Evolutionary conservation across 306 rosid genomes (phyloP), one percentile per base, ranked within the genome.

Genomic region (Vachellia pachyceras): DNA sequence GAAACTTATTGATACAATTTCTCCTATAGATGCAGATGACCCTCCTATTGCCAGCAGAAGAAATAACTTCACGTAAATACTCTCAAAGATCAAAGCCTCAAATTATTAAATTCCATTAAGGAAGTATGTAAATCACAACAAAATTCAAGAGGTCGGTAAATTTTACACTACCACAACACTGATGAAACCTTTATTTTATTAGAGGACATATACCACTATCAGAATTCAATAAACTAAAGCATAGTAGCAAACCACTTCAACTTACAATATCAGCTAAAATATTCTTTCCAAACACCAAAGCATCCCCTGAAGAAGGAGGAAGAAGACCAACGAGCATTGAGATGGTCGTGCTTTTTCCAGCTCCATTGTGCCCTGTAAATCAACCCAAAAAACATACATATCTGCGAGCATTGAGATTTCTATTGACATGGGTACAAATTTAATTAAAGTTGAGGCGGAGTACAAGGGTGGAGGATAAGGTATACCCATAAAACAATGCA

Each of bases 301-400:
- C 99, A 86, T 95, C 99, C 84, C 99, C 99, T 39, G 93, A 87
- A 84, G 97, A 89, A 74, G 99, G 99, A 77, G 87, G 87, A 92
- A 90, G 83, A 79, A 93, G 97, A 75, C 99, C 99, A 78, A 95
- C 99, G 75, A 95, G 97, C 97, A 95, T 95, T 49, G 99, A 91
- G 79, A 95, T 93, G 44, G 99, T 91, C 12, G 99, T 95, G 84
- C 97, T 93, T 87, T 95, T 95, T 40, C 99, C 99, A 88, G 99
- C 99, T 73, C 97, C 97, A 79, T 91, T 95, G 83, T 95, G 99
- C 79, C 99, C 99, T 95, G 84, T 67, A 86, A 79, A 85, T 63
- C n/a, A 35, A 42, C 7, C 36, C 39, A 22, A 74, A 39, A 13
- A 6, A 73, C 18, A 52, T 4, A 18, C 6, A 39, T 74, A 74